Evolutionary conservation across 345 rosid species (phyloP), one percentile per base, ranked within the genome.

Genomic region (Atalantia buxifolia): DNA sequence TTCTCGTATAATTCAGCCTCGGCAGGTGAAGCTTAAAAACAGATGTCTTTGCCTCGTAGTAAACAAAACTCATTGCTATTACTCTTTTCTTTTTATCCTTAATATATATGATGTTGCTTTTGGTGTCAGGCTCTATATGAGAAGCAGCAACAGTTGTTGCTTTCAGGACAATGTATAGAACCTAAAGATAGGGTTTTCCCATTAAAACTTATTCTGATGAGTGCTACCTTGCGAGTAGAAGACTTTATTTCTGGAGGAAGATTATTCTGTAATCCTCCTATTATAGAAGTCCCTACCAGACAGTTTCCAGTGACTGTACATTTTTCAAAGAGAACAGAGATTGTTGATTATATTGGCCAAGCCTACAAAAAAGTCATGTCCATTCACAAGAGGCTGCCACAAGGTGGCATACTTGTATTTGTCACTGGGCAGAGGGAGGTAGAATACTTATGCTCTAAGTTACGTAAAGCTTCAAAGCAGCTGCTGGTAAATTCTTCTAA

Each of bases 381-480:
- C 36, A 95, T 95, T 71, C 95, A 95, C 85, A 92, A 85, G 83
- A 90, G 84, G 83, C 87, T 95, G 66, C 98, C 98, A 33, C 93
- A 81, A 77, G 98, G 98, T 57, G 98, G 98, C 74, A 81, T 95
- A 82, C 98, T 95, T 66, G 93, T 93, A 69, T 95, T 93, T 84
- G 97, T 95, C 75, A 95, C 98, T 0, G 98, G 98, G 73, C 98
- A 92, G 87, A 90, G 98, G 86, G 99, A 95, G 82, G 98, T 95
- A 36, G 97, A 93, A 63, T 84, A 86, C 83, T 86, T 93, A 64
- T 95, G 99, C 76, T 81, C 77, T 79, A 92, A 87, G 85, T 80
- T 95, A 57, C 79, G 74, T 25, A 92, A 82, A 78, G 90, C 94
- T 81, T 92, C 98, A 42, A 84, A 68, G 69, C 85, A 93, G 61